phyloP scores from a whole-genome alignment of 2,329 filamentous ascomycete genomes.

The Hymenoscyphus occultus region DNA sequence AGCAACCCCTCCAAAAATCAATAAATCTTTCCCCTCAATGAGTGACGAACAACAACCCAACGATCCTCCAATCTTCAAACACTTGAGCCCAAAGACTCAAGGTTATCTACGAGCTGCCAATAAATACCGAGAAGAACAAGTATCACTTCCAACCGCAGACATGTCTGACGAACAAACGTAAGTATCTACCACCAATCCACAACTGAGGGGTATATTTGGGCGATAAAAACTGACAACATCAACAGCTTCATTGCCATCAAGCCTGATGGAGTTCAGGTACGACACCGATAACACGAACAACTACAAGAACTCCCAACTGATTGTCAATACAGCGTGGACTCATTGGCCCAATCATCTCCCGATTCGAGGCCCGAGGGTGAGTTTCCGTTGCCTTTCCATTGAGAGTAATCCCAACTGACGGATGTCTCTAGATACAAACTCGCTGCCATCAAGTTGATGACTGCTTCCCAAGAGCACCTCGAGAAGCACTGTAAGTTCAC shows the following conservation, averaged over 20 bases:
- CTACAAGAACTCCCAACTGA: slow-evolving; percentile 17
- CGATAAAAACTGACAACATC: slow-evolving; percentile 34
- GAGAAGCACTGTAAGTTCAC: slow-evolving; percentile 81
- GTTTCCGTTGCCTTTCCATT: slow-evolving; percentile 34
- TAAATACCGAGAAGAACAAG: slow-evolving; percentile 35
- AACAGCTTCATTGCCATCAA: slow-evolving; percentile 99
- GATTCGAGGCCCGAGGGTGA: slow-evolving; percentile 95
- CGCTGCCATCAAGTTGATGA: slow-evolving; percentile 91
- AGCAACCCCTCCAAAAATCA: slow-evolving; percentile 24
- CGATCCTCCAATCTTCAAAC: slow-evolving; percentile 45
- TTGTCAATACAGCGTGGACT: slow-evolving; percentile 74
- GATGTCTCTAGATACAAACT: slow-evolving; percentile 79
- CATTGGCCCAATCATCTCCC: slow-evolving; percentile 93
- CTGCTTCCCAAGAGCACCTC: slow-evolving; percentile 89
- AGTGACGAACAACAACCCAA: slow-evolving; percentile 28
- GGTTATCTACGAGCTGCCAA: slow-evolving; percentile 39
- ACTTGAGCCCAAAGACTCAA: slow-evolving; percentile 47
- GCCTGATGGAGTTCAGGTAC: slow-evolving; percentile 98
- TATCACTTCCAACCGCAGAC: slow-evolving; percentile 43
- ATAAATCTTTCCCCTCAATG: slow-evolving; percentile 17
- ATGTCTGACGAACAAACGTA: slow-evolving; percentile 88
- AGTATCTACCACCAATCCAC: slow-evolving; percentile 13
- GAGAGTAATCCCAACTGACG: slow-evolving; percentile 9
- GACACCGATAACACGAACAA: slow-evolving; percentile 24
- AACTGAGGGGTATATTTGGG: slow-evolving; percentile 14